Conservation (phyloP, 257 asterid species). For the Solanum pinnatisectum region DNA sequence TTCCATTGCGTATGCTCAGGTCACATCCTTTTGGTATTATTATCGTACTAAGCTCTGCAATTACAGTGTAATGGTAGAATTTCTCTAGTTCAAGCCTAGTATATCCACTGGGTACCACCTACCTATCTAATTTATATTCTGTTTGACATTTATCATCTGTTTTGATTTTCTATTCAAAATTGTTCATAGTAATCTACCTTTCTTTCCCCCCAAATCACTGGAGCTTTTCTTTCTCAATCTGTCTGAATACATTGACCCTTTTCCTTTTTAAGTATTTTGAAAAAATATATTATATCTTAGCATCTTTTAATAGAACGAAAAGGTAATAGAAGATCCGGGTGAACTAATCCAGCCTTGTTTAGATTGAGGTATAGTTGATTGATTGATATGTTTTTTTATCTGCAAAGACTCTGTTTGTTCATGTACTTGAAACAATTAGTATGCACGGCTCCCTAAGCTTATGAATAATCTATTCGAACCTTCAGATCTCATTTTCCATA, state of each 20-base stretch:
- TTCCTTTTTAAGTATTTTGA: background rate
- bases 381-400: background rate
- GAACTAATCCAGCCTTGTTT: background rate
- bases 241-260: background rate
- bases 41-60: background rate
- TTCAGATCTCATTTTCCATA: background rate
- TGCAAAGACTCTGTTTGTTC: background rate
- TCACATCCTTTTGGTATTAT: background rate
- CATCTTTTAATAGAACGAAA: background rate
- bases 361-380: background rate
- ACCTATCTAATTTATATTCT: background rate
- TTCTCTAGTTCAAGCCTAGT: background rate
- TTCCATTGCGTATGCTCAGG: background rate
- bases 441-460: background rate
- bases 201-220: background rate
- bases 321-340: background rate
- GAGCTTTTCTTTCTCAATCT: background rate
- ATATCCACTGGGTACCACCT: background rate
- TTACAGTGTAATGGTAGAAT: background rate
- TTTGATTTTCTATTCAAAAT: background rate
- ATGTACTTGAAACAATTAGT: background rate
- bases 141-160: background rate
- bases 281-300: background rate
- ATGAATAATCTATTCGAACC: background rate
- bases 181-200: background rate